Base-by-base conservation (phyloP, 768 basidiomycete genomes). In the Pleurotus ostreatus region DNA sequence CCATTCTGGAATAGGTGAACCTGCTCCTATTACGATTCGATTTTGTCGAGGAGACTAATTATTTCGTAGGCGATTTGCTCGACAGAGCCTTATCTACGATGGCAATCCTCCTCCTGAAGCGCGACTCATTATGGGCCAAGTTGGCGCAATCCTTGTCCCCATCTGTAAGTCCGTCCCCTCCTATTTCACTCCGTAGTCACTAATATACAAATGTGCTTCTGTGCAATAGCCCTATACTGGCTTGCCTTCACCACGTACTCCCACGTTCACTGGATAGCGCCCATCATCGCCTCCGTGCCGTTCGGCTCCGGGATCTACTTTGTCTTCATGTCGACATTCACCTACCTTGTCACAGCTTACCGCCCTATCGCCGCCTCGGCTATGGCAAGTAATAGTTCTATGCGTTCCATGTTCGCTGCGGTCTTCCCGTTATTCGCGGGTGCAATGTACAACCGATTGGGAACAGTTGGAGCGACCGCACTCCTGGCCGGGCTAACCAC, bases 401-500 rank as follows among this genome's bases (percentile, higher is more conserved):
- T 86, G 60, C 78, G 86, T 44, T 85, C 82, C 0, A 63, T 78
- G 0, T 80, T 85, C 58, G 86, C 84, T 1, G 84, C 81, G 0
- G 77, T 76, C 2, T 87, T 88, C 67, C 86, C 86, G 1, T 76
- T 66, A 1, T 84, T 81, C 43, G 86, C 89, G 0, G 78, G 86
- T 64, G 82, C 88, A 0, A 79, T 84, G 70, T 94, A 94, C 65
- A 69, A 70, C 1, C 80, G 80, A 46, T 65, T 91, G 4, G 86
- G 88, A 0, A 83, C 85, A 0, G 86, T 86, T 0, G 89, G 88
- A 0, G 88, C 86, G 1, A 86, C 84, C 0, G 87, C 84, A 12
- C 73, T 89, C 16, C 63, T 90, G n/a, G 88, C 83, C 1, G 86
- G 88, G 0, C 64, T 90, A 8, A 77, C 79, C 57, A 77, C 80